Evolutionary conservation across 768 basidiomycete species (phyloP).

Genomic region (Fomitopsis serialis): DNA sequence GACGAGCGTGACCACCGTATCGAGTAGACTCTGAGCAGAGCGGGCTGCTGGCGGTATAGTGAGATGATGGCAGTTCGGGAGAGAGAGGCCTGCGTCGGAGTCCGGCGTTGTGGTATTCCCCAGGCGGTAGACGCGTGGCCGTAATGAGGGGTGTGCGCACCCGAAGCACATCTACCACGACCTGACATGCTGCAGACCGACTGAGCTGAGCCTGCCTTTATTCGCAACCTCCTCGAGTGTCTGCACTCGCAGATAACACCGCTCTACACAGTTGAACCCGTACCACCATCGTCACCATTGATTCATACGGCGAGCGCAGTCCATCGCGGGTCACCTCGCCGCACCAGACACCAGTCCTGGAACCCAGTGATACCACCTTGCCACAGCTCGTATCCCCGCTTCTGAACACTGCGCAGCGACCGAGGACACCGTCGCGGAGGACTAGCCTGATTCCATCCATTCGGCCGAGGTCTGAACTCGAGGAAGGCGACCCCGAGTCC

Average conservation of each 20-base stretch:
- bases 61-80: not conserved
- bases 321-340: slow-evolving; percentile 45
- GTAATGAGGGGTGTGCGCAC: slow-evolving; percentile 3
- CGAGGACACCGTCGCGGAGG: not conserved
- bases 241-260: slow-evolving; percentile 8
- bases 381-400: not conserved
- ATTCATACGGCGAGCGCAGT: slow-evolving; percentile 55
- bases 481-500: slow-evolving; percentile 34
- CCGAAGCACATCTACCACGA: not conserved
- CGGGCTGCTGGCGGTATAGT: not conserved
- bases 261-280: slow-evolving; percentile 2
- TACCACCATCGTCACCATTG: slow-evolving; percentile 47
- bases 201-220: slow-evolving; percentile 11
- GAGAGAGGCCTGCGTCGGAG: not conserved
- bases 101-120: not conserved
- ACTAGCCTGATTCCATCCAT: slow-evolving; percentile 54
- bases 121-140: slow-evolving; percentile 2
- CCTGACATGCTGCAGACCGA: slow-evolving; percentile 3
- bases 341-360: slow-evolving; percentile 43
- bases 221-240: slow-evolving; percentile 4
- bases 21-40: not conserved
- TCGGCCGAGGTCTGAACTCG: slow-evolving; percentile 57
- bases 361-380: slow-evolving; percentile 8
- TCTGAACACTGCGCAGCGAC: not conserved
- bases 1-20: not conserved